Base-by-base conservation (phyloP, 2,329 filamentous ascomycete genomes). In the Plectosphaerella sp. region DNA sequence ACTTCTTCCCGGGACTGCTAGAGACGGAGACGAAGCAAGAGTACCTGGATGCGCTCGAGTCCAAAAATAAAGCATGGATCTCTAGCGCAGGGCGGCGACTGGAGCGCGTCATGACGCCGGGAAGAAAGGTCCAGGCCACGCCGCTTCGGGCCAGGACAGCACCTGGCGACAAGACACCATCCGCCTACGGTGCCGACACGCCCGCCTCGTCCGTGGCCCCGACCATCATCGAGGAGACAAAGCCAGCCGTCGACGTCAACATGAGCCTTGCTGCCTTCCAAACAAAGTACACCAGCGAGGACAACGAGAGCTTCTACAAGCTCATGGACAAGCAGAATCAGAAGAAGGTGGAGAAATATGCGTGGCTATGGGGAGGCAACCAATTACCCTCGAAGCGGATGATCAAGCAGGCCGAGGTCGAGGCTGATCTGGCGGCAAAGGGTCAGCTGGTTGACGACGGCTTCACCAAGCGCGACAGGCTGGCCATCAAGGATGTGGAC, bases 261-360 rank as follows among this genome's bases (percentile, higher is more conserved):
- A 84, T 97, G 76, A 91, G 87, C 54, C 78, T 99, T 2, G 84
- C 86, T 50, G 83, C 86, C 1, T 99, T 97, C 62, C 94, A 99
- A 65, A 81, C 88, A 3, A 93, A 89, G 59, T 97, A 97, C 71
- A 99, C 93, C 1, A 96, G 91, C 63, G 94, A 99, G 69, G 94
- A 99, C 67, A 97, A 97, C 64, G 94, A 97, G 66, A 95, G 89
- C 61, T 97, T 99, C 73, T 96, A 96, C 69, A 88, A 87, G 61
- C 77, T 99, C 2, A 75, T 97, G 25, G 94, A 99, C 71, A 89
- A 86, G 62, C 91, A 97, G 64, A 99, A 97, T 64, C 79, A 86
- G 55, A 93, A 91, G 67, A 83, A 80, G 48, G 86, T 88, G 1
- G 87, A 92, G 62, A 96, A 93, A 62, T 89, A 96, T 64, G 84